phyloP scores from a whole-genome alignment of 1,284 basidiomycete genomes.

The Anthracocystis panici-leucophaei region DNA sequence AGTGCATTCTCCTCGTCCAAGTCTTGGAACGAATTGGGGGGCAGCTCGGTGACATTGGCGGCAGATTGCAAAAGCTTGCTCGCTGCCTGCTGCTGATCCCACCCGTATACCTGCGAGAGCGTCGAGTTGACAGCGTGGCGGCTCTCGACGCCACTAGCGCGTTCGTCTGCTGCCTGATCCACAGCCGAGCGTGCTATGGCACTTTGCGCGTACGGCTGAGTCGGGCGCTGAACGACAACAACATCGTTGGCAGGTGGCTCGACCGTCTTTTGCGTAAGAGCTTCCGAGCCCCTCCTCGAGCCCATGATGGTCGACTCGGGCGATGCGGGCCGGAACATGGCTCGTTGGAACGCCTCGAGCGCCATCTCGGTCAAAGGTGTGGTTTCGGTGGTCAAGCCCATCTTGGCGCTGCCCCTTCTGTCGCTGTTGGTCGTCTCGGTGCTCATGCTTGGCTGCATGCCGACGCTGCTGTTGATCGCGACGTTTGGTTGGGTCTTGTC shows the following conservation, averaged over 20 bases:
- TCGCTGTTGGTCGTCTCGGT: background rate
- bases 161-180: conserved; percentile 2
- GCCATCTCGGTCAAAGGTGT: conserved; percentile 38
- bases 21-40: conserved; percentile 18
- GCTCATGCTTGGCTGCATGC: background rate
- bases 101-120: conserved; percentile 40
- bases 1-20: conserved; percentile 39
- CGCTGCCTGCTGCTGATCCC: conserved; percentile 22
- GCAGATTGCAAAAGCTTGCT: conserved; percentile 9
- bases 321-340: conserved; percentile 35
- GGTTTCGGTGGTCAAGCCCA: conserved; percentile 1
- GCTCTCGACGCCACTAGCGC: conserved; percentile 4
- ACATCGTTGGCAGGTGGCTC: conserved; percentile 10
- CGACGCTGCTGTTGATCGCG: background rate
- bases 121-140: conserved; percentile 24
- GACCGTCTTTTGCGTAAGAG: conserved; percentile 37
- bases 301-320: conserved; percentile 53
- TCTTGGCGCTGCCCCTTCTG: conserved; percentile 1
- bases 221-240: background rate
- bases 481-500: conserved; percentile 3
- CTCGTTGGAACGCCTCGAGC: conserved; percentile 33
- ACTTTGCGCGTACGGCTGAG: background rate
- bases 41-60: background rate
- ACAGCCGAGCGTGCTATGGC: background rate
- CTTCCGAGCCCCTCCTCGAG: conserved; percentile 47